Conservation (phyloP, 208 protist genomes). For the Trypanosoma lewisi region DNA sequence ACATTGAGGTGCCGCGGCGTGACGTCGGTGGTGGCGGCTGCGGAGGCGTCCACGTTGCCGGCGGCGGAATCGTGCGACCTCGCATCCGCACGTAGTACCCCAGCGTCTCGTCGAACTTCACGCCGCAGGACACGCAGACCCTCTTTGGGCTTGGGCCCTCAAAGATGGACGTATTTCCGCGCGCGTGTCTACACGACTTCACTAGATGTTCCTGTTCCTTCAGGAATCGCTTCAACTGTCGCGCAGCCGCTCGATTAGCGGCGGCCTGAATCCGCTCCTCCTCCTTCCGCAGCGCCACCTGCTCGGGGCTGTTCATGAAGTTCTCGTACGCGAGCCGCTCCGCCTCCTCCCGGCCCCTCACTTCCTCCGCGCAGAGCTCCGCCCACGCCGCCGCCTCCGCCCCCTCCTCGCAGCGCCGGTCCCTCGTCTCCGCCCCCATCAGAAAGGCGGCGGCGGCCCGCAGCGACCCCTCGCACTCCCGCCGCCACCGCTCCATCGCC, state of each 20-base stretch:
- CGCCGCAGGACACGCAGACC: slow-evolving; percentile 57
- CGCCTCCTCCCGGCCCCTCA: slow-evolving; percentile 34
- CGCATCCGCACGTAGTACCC: slow-evolving; percentile 72
- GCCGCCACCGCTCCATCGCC: slow-evolving; percentile 13
- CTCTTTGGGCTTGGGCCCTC: slow-evolving; percentile 38
- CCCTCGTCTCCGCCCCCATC: slow-evolving; percentile 36
- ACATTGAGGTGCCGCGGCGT: neutral
- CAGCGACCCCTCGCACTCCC: slow-evolving; percentile 28
- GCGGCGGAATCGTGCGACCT: slow-evolving; percentile 22
- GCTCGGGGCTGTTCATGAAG: slow-evolving; percentile 78
- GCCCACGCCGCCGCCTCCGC: slow-evolving; percentile 27
- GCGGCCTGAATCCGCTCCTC: slow-evolving; percentile 37
- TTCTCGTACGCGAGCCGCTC: slow-evolving; percentile 55
- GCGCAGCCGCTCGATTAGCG: slow-evolving; percentile 27
- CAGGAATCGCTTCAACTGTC: slow-evolving; percentile 34
- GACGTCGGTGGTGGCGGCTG: neutral
- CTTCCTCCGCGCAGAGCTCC: slow-evolving; percentile 23
- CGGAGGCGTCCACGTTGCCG: neutral
- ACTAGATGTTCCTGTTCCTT: slow-evolving; percentile 55
- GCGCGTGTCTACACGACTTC: slow-evolving; percentile 62
- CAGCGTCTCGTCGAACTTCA: slow-evolving; percentile 62
- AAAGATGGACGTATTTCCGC: slow-evolving; percentile 54
- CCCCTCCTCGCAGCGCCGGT: slow-evolving; percentile 24
- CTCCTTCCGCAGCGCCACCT: slow-evolving; percentile 57
- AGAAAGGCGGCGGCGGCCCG: slow-evolving; percentile 61